Percentiles rank a stretch among this genome's conserved stretches.
Evolutionary conservation across 2,329 filamentous ascomycete species (phyloP).

Genomic region (Orbilia javanica): DNA sequence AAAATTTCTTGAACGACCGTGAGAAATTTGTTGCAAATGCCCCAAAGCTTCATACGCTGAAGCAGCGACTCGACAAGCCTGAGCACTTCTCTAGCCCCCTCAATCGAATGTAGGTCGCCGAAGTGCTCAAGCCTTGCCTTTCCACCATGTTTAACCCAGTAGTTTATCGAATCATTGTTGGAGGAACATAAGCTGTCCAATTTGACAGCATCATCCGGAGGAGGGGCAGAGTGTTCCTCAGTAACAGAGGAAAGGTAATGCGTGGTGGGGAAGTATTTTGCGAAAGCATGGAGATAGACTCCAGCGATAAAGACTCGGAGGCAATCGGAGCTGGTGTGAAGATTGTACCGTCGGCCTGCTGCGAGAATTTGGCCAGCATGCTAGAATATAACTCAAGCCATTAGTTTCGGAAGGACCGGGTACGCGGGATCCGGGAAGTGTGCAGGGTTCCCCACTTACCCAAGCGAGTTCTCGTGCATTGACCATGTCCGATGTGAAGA

Average conservation of each 20-base stretch:
- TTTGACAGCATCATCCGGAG: conserved; percentile 59
- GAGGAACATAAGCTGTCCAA: conserved; percentile 56
- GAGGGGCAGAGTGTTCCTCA: conserved; percentile 43
- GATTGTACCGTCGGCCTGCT: conserved; percentile 61
- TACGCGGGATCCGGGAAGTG: conserved; percentile 14
- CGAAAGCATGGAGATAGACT: conserved; percentile 62
- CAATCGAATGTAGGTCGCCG: conserved; percentile 60
- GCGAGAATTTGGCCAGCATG: conserved; percentile 62
- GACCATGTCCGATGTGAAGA: conserved; percentile 60
- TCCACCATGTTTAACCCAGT: conserved; percentile 61
- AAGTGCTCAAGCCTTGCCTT: conserved; percentile 61
- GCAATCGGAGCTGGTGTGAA: conserved; percentile 61
- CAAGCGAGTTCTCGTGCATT: conserved; percentile 61
- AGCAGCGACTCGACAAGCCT: conserved; percentile 61
- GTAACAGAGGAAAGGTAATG: conserved; percentile 48
- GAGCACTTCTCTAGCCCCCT: conserved; percentile 61
- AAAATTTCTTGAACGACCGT: conserved; percentile 61
- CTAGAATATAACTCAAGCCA: conserved; percentile 47
- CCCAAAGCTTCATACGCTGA: conserved; percentile 61
- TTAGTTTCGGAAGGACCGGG: conserved; percentile 38
- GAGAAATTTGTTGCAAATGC: conserved; percentile 62
- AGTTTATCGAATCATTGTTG: conserved; percentile 53
- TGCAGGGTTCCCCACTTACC: conserved; percentile 46
- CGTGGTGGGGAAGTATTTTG: conserved; percentile 59
- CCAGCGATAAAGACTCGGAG: conserved; percentile 62